Evolutionary conservation across 805 yeast species (phyloP), one percentile per base, ranked within the genome.

Genomic region (Wickerhamiella spandovensis): DNA sequence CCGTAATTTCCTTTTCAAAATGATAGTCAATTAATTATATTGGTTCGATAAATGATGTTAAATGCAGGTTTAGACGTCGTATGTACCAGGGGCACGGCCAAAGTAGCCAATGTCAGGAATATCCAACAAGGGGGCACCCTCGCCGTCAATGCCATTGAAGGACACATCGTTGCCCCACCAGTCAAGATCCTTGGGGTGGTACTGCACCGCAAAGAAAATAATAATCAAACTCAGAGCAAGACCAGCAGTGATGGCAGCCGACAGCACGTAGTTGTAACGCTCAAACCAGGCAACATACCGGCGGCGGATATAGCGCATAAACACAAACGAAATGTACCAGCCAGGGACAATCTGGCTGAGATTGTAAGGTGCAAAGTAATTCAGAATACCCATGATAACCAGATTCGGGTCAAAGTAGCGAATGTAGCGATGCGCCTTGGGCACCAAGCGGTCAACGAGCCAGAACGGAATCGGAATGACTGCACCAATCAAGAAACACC

Each of bases 161-260:
- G 51, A 38, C 42, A 61, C 67, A 12, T 53, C 56, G 51, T 77
- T 78, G 1, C 86, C 86, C 85, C 85, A 81, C 86, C 85, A 81
- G 28, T 63, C 52, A 12, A 79, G 49, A 3, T 59, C 52, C 37
- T 64, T 64, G 3, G 69, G 67, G n/a, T 43, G 68, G 57, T 69
- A 76, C 54, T 69, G 68, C 6, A 71, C 71, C 1, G 73, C 62
- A 57, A 76, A 76, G 66, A 81, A 80, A 23, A 79, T 75, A 50
- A 79, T 63, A 44, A 77, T 64, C 1, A 77, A 75, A 54, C 78
- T 66, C 52, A 79, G 69, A 2, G 84, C 84, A 18, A 78, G 74
- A 18, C 82, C 84, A 1, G 82, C 76, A 12, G 72, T 66, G 23
- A 81, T 64, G 1, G 76, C 82, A 50, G 81, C 73, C 17, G 80